Percentiles rank a stretch among this genome's conserved stretches.
phyloP scores from a whole-genome alignment of 306 rosid genomes.

The Dicorynia guianensis region DNA sequence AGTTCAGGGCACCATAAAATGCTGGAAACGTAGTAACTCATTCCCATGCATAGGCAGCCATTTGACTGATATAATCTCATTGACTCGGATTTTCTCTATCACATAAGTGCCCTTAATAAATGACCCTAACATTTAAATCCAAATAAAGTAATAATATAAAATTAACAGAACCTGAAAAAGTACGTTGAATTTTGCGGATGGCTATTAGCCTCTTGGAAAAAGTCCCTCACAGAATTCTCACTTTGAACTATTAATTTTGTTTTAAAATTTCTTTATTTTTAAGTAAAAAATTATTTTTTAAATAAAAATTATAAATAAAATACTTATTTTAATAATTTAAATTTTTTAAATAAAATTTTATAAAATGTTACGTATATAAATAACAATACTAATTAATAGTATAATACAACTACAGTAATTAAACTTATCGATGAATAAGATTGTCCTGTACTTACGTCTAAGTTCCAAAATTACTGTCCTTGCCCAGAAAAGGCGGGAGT shows the following conservation, averaged over 20 bases:
- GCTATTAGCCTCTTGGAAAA: too few relatives aligned
- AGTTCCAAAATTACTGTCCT: neutral
- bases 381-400: too few relatives aligned
- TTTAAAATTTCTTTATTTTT: too few relatives aligned
- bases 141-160: neutral
- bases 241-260: too few relatives aligned
- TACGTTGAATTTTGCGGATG: neutral
- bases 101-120: slow-evolving; percentile 22
- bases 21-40: slow-evolving; percentile 37
- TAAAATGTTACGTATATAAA: too few relatives aligned
- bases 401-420: too few relatives aligned
- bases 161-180: too few relatives aligned
- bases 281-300: too few relatives aligned
- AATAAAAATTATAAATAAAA: too few relatives aligned
- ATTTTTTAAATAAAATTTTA: too few relatives aligned
- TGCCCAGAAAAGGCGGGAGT: neutral
- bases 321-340: too few relatives aligned
- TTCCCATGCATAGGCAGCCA: slow-evolving; percentile 30
- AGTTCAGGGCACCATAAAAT: slow-evolving; percentile 32
- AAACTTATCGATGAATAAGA: neutral
- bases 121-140: neutral
- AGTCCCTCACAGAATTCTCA: too few relatives aligned
- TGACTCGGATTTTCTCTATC: neutral
- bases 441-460: neutral
- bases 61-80: slow-evolving; percentile 44